Conservation (phyloP, 192 early-diverging fungal species). For the Chytriomyces confervae region DNA sequence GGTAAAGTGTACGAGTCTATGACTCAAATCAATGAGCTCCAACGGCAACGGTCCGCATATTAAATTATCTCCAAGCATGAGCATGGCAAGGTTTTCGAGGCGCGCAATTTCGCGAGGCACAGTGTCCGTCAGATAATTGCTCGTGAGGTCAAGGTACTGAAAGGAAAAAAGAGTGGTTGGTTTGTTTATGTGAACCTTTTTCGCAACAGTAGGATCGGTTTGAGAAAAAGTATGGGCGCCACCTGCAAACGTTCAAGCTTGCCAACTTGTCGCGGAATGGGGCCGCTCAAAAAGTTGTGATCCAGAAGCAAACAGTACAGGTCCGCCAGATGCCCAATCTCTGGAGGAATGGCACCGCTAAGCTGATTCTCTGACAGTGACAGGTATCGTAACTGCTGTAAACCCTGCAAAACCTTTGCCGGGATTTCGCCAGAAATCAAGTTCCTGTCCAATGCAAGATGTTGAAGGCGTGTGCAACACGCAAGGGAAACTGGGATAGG, state of each 20-base stretch:
- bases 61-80: not conserved
- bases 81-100: not conserved
- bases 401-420: not conserved
- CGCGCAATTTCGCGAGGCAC: not conserved
- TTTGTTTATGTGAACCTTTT: too few species aligned
- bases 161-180: too few species aligned
- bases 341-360: not conserved
- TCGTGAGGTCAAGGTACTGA: not conserved
- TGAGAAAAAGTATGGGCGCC: not conserved
- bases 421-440: not conserved
- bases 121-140: not conserved
- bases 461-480: not conserved
- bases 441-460: not conserved
- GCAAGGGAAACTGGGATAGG: not conserved
- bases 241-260: not conserved
- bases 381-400: not conserved
- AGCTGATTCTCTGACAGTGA: not conserved
- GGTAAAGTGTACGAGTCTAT: not conserved
- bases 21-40: not conserved
- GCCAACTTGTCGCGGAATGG: not conserved
- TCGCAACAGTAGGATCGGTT: not conserved
- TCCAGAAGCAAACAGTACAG: not conserved
- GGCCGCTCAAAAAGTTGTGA: not conserved
- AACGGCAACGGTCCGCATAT: not conserved
- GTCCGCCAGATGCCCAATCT: not conserved